phyloP scores from a whole-genome alignment of 2,329 filamentous ascomycete genomes.

The Mariannaea elegans region DNA sequence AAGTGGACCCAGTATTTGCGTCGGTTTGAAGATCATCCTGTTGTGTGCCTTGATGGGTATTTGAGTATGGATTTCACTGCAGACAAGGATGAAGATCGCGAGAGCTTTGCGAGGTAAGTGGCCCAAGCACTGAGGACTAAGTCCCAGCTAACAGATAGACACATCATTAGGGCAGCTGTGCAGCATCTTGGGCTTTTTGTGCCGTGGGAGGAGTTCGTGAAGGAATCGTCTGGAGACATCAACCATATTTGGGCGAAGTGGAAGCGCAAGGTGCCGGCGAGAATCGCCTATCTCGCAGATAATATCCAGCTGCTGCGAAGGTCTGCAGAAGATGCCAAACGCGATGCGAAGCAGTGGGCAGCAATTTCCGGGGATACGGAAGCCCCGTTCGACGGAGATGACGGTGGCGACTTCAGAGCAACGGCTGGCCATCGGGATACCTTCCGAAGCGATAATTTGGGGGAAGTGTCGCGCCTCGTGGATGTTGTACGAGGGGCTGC shows the following conservation, averaged over 20 bases:
- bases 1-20: neutral
- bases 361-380: neutral
- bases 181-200: neutral
- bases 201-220: neutral
- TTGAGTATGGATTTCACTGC: neutral
- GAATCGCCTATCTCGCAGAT: too few relatives aligned
- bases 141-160: too few relatives aligned
- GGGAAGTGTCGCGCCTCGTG: too few relatives aligned
- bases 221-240: neutral
- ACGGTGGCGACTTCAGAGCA: neutral
- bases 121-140: neutral
- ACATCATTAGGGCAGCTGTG: neutral
- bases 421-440: too few relatives aligned
- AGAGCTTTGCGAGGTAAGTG: neutral
- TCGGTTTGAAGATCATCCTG: neutral
- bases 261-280: too few relatives aligned
- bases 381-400: neutral
- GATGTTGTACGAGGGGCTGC: too few relatives aligned
- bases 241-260: neutral
- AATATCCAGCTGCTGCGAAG: too few relatives aligned
- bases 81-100: neutral
- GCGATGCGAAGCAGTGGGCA: slow-evolving; percentile 9
- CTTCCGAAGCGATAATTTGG: too few relatives aligned
- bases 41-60: neutral
- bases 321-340: slow-evolving; percentile 9